Conservation (phyloP, 1,284 basidiomycete species). For the Ganoderma lucidum region DNA sequence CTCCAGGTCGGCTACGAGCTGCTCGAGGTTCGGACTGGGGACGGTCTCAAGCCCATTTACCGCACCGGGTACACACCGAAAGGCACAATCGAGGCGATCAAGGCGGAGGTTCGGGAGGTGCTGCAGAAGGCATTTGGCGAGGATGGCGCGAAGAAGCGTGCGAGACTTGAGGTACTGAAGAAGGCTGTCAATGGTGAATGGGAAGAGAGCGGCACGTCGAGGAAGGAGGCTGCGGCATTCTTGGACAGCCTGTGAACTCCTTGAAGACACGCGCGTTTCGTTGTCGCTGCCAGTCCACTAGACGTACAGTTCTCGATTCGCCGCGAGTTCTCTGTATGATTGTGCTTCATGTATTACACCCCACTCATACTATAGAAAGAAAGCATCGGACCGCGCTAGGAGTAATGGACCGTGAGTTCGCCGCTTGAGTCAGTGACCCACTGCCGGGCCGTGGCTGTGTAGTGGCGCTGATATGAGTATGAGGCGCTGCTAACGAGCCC, state of each 20-base stretch:
- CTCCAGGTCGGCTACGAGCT: constrained; percentile 38
- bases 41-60: constrained; percentile 32
- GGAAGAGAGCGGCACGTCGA: constrained; percentile 25
- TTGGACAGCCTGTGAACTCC: constrained; percentile 10
- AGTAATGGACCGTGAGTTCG: too few species aligned
- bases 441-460: too few species aligned
- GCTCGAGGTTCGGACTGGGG: constrained; percentile 37
- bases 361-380: too few species aligned
- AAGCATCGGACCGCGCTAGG: too few species aligned
- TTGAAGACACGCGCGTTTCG: too few species aligned
- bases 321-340: too few species aligned
- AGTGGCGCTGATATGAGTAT: too few species aligned
- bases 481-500: too few species aligned
- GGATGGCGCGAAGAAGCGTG: constrained; percentile 33
- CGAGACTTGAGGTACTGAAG: constrained; percentile 26
- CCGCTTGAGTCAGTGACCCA: too few species aligned
- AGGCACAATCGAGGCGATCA: constrained; percentile 32
- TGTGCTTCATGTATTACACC: too few species aligned
- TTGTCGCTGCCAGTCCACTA: too few species aligned
- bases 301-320: too few species aligned
- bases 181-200: constrained; percentile 17
- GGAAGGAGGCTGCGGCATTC: constrained; percentile 19
- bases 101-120: constrained; percentile 28
- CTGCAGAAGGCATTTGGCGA: constrained; percentile 32
- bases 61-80: constrained; percentile 28